phyloP scores from a whole-genome alignment of 1,284 basidiomycete species.

The Veloboletus limbatus region DNA sequence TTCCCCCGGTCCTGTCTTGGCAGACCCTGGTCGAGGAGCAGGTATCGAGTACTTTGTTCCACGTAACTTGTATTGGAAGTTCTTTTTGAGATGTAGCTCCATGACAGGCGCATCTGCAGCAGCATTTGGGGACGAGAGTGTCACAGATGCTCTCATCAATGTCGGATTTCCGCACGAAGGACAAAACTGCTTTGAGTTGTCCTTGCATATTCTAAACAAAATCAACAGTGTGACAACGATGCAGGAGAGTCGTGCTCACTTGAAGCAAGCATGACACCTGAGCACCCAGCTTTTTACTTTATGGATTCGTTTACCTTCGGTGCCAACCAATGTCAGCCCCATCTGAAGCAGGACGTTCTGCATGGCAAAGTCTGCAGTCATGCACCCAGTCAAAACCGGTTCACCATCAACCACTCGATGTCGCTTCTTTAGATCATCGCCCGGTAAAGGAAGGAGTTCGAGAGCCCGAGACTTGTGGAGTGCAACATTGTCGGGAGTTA shows the following conservation, averaged over 20 bases:
- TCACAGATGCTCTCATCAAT: slow-evolving; percentile 88
- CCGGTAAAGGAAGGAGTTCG: slow-evolving; percentile 65
- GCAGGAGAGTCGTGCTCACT: slow-evolving; percentile 57
- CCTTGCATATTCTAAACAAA: slow-evolving; percentile 84
- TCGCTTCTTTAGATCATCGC: slow-evolving; percentile 36
- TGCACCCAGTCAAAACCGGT: slow-evolving; percentile 72
- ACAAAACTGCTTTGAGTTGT: slow-evolving; percentile 93
- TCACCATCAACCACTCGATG: slow-evolving; percentile 42
- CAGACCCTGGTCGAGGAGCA: slow-evolving; percentile 83
- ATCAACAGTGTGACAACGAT: slow-evolving; percentile 3
- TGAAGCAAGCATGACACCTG: slow-evolving; percentile 98
- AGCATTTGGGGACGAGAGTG: slow-evolving; percentile 67
- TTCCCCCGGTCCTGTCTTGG: slow-evolving; percentile 78
- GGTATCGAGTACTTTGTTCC: slow-evolving; percentile 96
- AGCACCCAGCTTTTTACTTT: slow-evolving; percentile 95
- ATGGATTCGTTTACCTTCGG: slow-evolving; percentile 88
- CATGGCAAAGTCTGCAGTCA: slow-evolving; percentile 99
- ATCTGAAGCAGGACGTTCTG: slow-evolving; percentile 98
- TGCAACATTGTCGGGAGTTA: slow-evolving; percentile 87
- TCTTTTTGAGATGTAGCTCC: slow-evolving; percentile 88
- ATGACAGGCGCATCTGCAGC: slow-evolving; percentile 59
- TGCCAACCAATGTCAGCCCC: slow-evolving; percentile 88
- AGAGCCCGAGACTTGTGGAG: slow-evolving; percentile 88
- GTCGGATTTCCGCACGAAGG: slow-evolving; percentile 96
- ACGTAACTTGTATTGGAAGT: slow-evolving; percentile 91